Base-by-base conservation (phyloP, 2,329 filamentous ascomycete genomes). In the Coniochaeta pulveracea region DNA sequence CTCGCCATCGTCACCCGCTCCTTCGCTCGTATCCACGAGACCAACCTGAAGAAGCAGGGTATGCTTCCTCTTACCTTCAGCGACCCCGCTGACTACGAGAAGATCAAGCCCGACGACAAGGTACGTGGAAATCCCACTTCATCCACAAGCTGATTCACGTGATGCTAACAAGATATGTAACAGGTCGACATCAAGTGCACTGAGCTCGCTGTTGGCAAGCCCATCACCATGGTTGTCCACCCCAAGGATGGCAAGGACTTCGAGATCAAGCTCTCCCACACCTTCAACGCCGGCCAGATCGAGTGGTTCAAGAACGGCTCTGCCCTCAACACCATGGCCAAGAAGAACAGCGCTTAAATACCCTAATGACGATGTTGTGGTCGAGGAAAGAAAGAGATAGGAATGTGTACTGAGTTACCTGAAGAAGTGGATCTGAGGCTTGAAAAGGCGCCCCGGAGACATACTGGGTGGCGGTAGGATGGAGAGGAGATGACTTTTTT, bases 1-100 rank as follows among this genome's bases (percentile, higher is more conserved):
- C 76, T 95, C 52, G 91, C 89, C 54, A 94, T 98, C 69, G 93
- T 98, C 58, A 88, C 82, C 55, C 81, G 85, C 56, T 85, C 76
- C 44, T 98, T 98, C 58, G 91, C 91, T 54, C 91, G 91, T 82
- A 98, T 98, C 56, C 91, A 98, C 75, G 91, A 98, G 75, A 98
- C 91, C 71, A 98, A 98, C 77, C 67, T 98, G 70, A 98, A 98
- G 85, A 98, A 98, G 81, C 91, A 98, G 77, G 91, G 91, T 66
- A 95, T 98, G 89, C 83, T 98, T 66, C 91, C 91, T 52, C 75
- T 98, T 45, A 96, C 88, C 51, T 98, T 98, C 68, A 64, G 76
- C 37, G 79, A 96, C 57, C 89, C 89, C 37, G 89, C 81, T 57
- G 91, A 98, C 63, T 98, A 98, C 63, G 91, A 98, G 61, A 93